phyloP scores from a whole-genome alignment of 2,329 filamentous ascomycete genomes.

The Exophiala viscosa region DNA sequence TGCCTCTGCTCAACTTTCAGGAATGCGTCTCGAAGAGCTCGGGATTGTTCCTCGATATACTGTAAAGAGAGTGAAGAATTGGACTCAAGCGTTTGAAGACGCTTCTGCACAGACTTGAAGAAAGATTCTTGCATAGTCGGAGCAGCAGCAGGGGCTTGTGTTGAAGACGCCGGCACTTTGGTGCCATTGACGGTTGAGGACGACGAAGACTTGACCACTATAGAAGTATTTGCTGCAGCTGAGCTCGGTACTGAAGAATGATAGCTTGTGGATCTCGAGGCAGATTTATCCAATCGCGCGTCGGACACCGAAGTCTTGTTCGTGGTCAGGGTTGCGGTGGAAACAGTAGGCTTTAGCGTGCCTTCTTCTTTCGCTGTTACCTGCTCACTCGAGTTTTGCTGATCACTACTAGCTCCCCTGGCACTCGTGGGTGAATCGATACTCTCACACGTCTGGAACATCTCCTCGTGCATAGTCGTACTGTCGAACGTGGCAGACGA shows the following conservation, averaged over 20 bases:
- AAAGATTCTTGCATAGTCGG: conserved; percentile 95
- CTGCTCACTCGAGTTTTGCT: not conserved
- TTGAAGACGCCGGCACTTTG: conserved; percentile 37
- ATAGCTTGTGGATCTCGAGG: not conserved
- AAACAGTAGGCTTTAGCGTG: not conserved
- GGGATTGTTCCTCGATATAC: conserved; percentile 95
- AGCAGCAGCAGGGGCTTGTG: conserved; percentile 53
- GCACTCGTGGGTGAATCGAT: not conserved
- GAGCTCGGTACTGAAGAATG: conserved; percentile 4
- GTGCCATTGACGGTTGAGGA: conserved; percentile 13
- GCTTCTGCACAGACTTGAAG: conserved; percentile 94
- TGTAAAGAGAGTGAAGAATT: conserved; percentile 90
- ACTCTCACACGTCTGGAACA: not conserved
- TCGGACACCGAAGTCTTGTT: not conserved
- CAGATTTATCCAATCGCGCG: not conserved
- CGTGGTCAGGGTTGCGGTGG: not conserved
- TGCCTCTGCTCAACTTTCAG: conserved; percentile 83
- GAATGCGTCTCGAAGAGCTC: conserved; percentile 81
- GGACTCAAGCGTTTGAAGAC: conserved; percentile 81
- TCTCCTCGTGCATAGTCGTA: not conserved
- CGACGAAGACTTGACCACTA: conserved; percentile 3
- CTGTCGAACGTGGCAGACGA: not conserved
- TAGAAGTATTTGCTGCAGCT: conserved; percentile 7
- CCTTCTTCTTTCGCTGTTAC: not conserved
- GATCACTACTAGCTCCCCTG: not conserved